Evolutionary conservation across 768 basidiomycete genomes (phyloP).

Genomic region (Mrakia blollopis): DNA sequence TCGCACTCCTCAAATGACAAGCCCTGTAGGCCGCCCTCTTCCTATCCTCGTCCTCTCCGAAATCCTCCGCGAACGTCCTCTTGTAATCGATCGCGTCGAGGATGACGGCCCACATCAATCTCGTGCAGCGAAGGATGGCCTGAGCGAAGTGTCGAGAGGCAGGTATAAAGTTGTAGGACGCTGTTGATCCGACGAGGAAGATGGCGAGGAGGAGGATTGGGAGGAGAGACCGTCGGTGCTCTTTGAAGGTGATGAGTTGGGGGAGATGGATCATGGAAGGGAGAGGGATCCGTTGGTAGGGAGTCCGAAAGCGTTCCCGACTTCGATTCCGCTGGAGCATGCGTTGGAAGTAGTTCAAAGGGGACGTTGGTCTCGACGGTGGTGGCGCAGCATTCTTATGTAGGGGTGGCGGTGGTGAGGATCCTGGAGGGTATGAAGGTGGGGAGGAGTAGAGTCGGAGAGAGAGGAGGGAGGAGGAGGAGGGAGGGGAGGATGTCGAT

Average conservation of each 20-base stretch:
- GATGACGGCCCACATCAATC: slow-evolving; percentile 60
- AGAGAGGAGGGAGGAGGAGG: neutral
- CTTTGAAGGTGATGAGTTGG: neutral
- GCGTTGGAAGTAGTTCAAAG: neutral
- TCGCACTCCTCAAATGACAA: slow-evolving; percentile 79
- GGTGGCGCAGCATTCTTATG: neutral
- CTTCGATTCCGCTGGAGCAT: neutral
- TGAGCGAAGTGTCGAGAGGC: slow-evolving; percentile 70
- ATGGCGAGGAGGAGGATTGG: slow-evolving; percentile 37
- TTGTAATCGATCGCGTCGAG: slow-evolving; percentile 42
- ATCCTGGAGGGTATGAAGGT: neutral
- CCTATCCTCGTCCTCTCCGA: slow-evolving; percentile 46
- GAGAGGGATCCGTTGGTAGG: neutral
- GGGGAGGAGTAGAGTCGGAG: neutral
- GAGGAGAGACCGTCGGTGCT: slow-evolving; percentile 2
- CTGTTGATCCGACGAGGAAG: slow-evolving; percentile 37
- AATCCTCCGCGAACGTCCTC: slow-evolving; percentile 39
- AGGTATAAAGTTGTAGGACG: slow-evolving; percentile 61
- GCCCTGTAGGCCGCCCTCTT: slow-evolving; percentile 60
- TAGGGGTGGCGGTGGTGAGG: neutral
- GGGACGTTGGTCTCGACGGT: neutral
- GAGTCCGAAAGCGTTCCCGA: neutral
- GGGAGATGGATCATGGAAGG: neutral
- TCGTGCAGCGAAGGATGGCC: slow-evolving; percentile 70
- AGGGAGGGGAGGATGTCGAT: neutral